A percentile compares a stretch with the other conserved stretches of the same genome.
These are phyloP conservation scores for Pseudonitzschia delicatissima DNA, from an alignment of 108 stramenopile species.

Conservation along the genomic window DNA sequence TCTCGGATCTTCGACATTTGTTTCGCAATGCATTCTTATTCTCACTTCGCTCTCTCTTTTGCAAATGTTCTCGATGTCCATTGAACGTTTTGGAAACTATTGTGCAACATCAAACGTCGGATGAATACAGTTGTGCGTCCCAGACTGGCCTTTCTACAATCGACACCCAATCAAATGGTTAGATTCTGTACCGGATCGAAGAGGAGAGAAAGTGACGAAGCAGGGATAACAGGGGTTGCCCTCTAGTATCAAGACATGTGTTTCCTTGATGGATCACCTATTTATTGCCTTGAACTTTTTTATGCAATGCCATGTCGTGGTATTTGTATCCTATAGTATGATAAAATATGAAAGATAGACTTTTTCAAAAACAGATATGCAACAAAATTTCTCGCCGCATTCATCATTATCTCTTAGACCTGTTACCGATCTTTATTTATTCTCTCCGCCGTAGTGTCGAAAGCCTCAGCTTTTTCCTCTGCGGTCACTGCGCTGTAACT, in stretches of 20 bases:
- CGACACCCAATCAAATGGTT: conserved; percentile 87
- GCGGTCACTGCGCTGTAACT: conserved; percentile 15
- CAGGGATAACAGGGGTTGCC: too few relatives aligned
- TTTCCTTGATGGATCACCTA: too few relatives aligned
- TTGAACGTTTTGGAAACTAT: not conserved
- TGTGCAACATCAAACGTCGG: not conserved
- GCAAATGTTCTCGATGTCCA: not conserved
- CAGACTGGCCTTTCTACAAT: conserved; percentile 90
- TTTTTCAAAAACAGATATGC: too few relatives aligned
- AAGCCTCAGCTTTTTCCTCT: not conserved
- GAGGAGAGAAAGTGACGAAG: too few relatives aligned
- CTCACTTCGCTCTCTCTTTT: not conserved
- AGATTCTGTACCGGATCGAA: conserved; percentile 77
- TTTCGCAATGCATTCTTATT: not conserved
- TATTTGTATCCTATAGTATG: not conserved
- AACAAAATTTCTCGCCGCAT: too few relatives aligned
- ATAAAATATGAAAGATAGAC: not conserved
- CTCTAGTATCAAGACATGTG: too few relatives aligned
- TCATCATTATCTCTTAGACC: not conserved
- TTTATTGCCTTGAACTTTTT: too few relatives aligned
- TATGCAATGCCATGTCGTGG: too few relatives aligned
- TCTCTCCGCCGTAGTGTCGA: not conserved
- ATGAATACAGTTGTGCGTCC: conserved; percentile 70
- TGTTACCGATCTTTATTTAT: not conserved
- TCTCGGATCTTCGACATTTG: not conserved